Conservation (phyloP, 2,329 filamentous ascomycete genomes). For the Aphanocladium album region DNA sequence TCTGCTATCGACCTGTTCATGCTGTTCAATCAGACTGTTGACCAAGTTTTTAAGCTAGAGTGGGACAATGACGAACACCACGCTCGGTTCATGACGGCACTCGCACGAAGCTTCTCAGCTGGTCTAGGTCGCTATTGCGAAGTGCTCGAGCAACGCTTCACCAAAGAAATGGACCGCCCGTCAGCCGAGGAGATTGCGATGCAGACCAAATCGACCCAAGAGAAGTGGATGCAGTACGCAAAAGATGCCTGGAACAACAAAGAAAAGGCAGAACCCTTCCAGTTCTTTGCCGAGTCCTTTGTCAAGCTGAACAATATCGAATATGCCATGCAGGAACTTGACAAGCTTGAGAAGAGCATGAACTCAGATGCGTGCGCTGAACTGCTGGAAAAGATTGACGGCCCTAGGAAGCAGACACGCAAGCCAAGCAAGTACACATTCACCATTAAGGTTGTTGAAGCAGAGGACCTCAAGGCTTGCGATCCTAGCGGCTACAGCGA, state of each 20-base stretch:
- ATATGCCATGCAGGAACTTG: conserved; percentile 86
- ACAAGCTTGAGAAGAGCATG: conserved; percentile 82
- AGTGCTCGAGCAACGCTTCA: conserved; percentile 77
- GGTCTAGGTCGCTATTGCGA: conserved; percentile 90
- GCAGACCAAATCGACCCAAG: conserved; percentile 74
- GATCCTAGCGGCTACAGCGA: conserved; percentile 92
- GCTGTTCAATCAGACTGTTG: conserved; percentile 85
- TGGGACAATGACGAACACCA: conserved; percentile 95
- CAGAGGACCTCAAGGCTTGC: conserved; percentile 96
- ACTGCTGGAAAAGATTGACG: conserved; percentile 69
- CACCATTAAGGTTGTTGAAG: conserved; percentile 97
- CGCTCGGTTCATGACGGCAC: conserved; percentile 92
- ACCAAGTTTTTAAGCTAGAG: conserved; percentile 77
- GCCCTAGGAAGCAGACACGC: conserved; percentile 58
- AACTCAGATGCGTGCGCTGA: conserved; percentile 88
- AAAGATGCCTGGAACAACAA: conserved; percentile 90
- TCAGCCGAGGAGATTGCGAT: conserved; percentile 82
- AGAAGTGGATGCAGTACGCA: conserved; percentile 88
- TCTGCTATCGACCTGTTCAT: conserved; percentile 92
- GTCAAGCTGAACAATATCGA: conserved; percentile 98
- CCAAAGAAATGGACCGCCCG: conserved; percentile 86
- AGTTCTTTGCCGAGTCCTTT: conserved; percentile 93
- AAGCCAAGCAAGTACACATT: conserved; percentile 89
- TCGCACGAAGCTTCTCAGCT: conserved; percentile 77
- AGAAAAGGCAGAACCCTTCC: conserved; percentile 92